phyloP scores from a whole-genome alignment of 768 basidiomycete species.

The Kwoniella shandongensis region DNA sequence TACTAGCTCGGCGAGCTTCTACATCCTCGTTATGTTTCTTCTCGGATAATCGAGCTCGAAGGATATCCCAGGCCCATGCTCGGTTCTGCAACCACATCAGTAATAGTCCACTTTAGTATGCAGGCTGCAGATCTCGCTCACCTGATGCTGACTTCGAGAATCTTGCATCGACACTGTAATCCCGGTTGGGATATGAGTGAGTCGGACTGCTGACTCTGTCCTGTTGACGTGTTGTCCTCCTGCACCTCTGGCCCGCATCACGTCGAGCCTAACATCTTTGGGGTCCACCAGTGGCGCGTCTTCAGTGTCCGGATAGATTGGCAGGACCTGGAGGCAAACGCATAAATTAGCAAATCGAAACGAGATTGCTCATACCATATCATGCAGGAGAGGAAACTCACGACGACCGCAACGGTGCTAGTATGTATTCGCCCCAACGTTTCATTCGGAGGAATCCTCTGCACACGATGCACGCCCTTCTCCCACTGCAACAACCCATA shows the following conservation, averaged over 20 bases:
- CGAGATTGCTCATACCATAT: no score
- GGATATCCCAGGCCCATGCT: slow-evolving; percentile 86
- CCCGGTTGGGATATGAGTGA: slow-evolving; percentile 89
- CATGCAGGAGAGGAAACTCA: no score
- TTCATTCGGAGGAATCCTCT: slow-evolving; percentile 89
- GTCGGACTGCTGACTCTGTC: slow-evolving; percentile 93
- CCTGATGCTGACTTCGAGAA: slow-evolving; percentile 92
- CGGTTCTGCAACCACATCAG: slow-evolving; percentile 64
- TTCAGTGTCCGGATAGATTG: slow-evolving; percentile 62
- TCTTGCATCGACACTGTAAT: slow-evolving; percentile 98
- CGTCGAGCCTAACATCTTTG: slow-evolving; percentile 84
- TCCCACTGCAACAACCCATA: slow-evolving; percentile 68
- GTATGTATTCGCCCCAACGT: slow-evolving; percentile 85
- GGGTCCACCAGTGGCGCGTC: slow-evolving; percentile 72
- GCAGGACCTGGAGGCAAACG: slow-evolving; percentile 85
- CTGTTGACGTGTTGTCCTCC: slow-evolving; percentile 99
- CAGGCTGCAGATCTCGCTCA: slow-evolving; percentile 55
- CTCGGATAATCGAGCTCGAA: slow-evolving; percentile 81
- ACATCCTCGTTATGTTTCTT: slow-evolving; percentile 70
- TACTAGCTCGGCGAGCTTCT: slow-evolving; percentile 66
- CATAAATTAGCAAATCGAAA: no score
- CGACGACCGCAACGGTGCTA: slow-evolving; percentile 82
- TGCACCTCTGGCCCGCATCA: slow-evolving; percentile 95
- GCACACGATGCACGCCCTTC: slow-evolving; percentile 93
- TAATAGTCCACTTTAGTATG: no score